Percentiles rank a stretch among this genome's conserved stretches.
Conservation (phyloP, 129 eudicot genomes). For the Solidago caesia region DNA sequence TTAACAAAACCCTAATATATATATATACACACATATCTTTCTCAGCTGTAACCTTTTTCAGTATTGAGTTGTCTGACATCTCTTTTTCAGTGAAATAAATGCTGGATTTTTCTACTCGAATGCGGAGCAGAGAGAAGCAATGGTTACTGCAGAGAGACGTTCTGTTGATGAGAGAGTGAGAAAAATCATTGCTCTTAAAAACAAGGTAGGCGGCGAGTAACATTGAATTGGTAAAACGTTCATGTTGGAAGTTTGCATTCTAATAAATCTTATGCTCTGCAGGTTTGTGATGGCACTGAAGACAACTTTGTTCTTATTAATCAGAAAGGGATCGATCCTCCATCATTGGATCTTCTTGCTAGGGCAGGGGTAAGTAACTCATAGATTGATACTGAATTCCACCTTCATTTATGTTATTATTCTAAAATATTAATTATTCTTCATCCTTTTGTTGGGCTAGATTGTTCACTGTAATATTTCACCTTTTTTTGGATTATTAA, state of each 20-base stretch:
- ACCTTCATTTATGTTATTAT: too few relatives aligned
- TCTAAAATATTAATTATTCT: too few relatives aligned
- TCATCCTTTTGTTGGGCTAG: too few relatives aligned
- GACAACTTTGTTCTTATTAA: slow-evolving; percentile 78
- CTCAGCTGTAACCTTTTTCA: background rate
- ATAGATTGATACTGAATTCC: background rate
- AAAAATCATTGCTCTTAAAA: slow-evolving; percentile 76
- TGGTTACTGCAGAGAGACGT: slow-evolving; percentile 90
- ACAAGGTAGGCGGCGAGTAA: slow-evolving; percentile 2
- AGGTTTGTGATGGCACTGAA: slow-evolving; percentile 80
- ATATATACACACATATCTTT: background rate
- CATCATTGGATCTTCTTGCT: slow-evolving; percentile 87
- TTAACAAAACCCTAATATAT: too few relatives aligned
- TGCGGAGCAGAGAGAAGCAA: slow-evolving; percentile 87
- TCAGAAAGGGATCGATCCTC: slow-evolving; percentile 95
- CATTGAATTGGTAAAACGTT: background rate
- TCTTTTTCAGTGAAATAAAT: slow-evolving; percentile 74
- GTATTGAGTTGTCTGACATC: background rate
- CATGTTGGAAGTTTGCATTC: slow-evolving; percentile 4
- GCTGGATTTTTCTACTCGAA: slow-evolving; percentile 93
- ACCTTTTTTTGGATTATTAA: too few relatives aligned
- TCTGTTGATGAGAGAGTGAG: slow-evolving; percentile 88
- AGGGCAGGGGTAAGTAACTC: slow-evolving; percentile 74
- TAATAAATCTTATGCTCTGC: slow-evolving; percentile 6
- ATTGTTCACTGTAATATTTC: too few relatives aligned